Evolutionary conservation across 768 basidiomycete genomes (phyloP).

Genomic region (Tylopilus plumbeoviolaceoides): DNA sequence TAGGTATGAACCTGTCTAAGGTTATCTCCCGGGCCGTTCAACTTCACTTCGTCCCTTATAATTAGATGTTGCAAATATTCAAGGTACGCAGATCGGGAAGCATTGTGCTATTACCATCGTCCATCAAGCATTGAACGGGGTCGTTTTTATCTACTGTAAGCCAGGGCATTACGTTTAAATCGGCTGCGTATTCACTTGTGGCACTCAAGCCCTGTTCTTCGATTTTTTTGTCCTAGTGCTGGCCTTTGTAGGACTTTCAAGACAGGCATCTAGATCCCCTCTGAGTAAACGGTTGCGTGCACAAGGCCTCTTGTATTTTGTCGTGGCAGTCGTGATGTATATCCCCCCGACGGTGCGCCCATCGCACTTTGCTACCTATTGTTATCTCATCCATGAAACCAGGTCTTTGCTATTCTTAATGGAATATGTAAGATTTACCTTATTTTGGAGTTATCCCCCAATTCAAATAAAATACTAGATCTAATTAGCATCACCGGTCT

Average conservation of each 20-base stretch:
- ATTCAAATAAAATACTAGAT: slow-evolving; percentile 1
- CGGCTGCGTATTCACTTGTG: background rate
- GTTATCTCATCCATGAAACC: background rate
- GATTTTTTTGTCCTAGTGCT: slow-evolving; percentile 21
- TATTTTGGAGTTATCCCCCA: background rate
- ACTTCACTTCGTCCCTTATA: background rate
- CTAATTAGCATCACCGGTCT: slow-evolving; percentile 1
- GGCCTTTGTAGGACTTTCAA: slow-evolving; percentile 14
- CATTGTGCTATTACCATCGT: background rate
- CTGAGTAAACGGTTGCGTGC: slow-evolving; percentile 13
- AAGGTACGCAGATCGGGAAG: background rate
- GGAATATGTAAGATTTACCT: background rate
- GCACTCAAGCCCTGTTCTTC: slow-evolving; percentile 17
- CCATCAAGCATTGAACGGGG: slow-evolving; percentile 1
- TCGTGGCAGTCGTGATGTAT: slow-evolving; percentile 13
- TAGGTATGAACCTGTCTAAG: slow-evolving; percentile 5
- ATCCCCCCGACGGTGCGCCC: slow-evolving; percentile 11
- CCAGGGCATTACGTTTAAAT: background rate
- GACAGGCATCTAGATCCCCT: slow-evolving; percentile 11
- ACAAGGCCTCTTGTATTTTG: slow-evolving; percentile 24
- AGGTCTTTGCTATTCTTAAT: slow-evolving; percentile 15
- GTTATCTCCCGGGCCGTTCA: background rate
- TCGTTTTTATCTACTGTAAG: slow-evolving; percentile 21
- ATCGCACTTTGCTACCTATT: too few species aligned
- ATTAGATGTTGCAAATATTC: slow-evolving; percentile 15